A percentile compares a stretch with the other conserved stretches of the same genome.
phyloP scores from a whole-genome alignment of 2,329 filamentous ascomycete species.

The Colletotrichum spinosum region DNA sequence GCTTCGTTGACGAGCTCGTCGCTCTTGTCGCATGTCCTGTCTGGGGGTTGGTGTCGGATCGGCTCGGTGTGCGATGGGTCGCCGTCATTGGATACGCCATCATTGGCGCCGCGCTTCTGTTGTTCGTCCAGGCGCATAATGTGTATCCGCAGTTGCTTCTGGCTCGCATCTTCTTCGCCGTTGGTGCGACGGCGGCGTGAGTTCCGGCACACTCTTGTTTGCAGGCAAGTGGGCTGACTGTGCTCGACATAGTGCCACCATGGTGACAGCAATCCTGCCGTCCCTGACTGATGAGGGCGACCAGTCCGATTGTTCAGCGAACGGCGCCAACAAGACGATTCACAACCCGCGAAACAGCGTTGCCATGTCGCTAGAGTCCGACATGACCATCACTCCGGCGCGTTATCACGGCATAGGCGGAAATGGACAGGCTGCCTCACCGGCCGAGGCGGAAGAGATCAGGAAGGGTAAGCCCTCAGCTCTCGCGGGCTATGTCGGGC shows the following conservation, averaged over 20 bases:
- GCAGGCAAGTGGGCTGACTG: neutral
- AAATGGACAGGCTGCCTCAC: conserved; percentile 38
- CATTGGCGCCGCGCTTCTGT: conserved; percentile 79
- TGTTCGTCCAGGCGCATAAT: conserved; percentile 87
- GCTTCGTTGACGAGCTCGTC: conserved; percentile 86
- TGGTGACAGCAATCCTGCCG: conserved; percentile 96
- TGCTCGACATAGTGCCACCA: conserved; percentile 72
- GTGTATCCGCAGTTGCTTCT: conserved; percentile 91
- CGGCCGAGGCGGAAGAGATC: conserved; percentile 39
- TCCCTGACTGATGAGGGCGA: conserved; percentile 68
- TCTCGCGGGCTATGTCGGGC: conserved; percentile 88
- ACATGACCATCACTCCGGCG: conserved; percentile 79
- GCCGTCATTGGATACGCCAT: conserved; percentile 84
- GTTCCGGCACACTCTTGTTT: conserved; percentile 40
- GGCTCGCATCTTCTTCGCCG: conserved; percentile 86
- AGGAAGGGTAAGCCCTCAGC: conserved; percentile 61
- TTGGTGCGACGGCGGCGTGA: conserved; percentile 90
- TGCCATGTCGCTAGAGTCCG: conserved; percentile 77
- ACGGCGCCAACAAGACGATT: conserved; percentile 47
- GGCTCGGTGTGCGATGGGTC: conserved; percentile 79
- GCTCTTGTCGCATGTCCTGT: conserved; percentile 83
- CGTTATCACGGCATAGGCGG: conserved; percentile 58
- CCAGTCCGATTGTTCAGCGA: conserved; percentile 41
- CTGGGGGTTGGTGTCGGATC: conserved; percentile 84
- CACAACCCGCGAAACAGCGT: conserved; percentile 66